These are phyloP conservation scores for Straminergon stramineum DNA, from an alignment of 225 moss, liverwort and hornwort genomes.

Conservation along the genomic window DNA sequence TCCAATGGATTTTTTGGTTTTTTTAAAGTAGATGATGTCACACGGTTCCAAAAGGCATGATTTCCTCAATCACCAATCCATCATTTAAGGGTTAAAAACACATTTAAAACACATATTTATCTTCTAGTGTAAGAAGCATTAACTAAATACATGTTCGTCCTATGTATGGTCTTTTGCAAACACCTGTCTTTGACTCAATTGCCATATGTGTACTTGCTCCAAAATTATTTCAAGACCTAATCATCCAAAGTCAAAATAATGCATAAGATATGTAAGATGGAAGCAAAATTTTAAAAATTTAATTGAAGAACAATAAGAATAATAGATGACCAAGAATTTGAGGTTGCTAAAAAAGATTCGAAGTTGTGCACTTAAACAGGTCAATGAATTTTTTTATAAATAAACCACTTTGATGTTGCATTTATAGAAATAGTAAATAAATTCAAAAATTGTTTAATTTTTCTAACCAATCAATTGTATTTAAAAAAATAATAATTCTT, in stretches of 20 bases:
- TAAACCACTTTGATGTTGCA: neutral
- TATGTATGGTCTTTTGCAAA: neutral
- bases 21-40: no score
- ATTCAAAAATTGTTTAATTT: neutral
- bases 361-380: neutral
- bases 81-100: no score
- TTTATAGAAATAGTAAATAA: neutral
- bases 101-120: no score
- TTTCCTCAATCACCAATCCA: no score
- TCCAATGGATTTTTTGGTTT: no score
- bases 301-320: neutral
- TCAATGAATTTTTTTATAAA: no score
- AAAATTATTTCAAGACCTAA: neutral
- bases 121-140: no score
- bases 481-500: neutral
- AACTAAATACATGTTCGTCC: no score
- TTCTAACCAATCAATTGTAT: neutral
- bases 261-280: accelerated
- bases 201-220: no score
- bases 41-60: no score
- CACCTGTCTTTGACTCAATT: neutral
- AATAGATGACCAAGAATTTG: neutral
- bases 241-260: neutral
- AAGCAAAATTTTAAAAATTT: neutral
- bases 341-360: neutral